Evolutionary conservation across 192 early-diverging fungal genomes (phyloP).

Genomic region (Linnemannia hyalina): DNA sequence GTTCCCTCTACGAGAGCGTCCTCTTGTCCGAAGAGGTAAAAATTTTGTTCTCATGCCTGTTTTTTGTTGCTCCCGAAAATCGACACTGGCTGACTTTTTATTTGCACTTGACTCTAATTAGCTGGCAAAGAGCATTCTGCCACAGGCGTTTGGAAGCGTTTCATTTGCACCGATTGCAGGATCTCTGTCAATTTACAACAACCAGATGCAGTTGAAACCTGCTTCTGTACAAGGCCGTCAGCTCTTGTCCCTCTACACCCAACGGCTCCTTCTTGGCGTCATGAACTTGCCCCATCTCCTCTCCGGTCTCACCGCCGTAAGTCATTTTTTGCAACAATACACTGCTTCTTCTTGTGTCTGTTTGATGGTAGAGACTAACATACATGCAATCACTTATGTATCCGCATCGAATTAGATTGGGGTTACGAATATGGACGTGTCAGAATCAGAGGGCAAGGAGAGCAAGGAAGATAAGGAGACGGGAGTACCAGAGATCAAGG

Average conservation of each 20-base stretch:
- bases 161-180: conserved; percentile 45
- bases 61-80: no score
- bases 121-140: conserved; percentile 47
- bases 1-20: conserved; percentile 48
- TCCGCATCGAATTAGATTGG: conserved; percentile 28
- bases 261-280: conserved; percentile 39
- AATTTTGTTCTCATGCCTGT: no score
- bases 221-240: conserved; percentile 44
- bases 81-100: background rate
- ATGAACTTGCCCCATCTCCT: conserved; percentile 46
- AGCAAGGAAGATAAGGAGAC: background rate
- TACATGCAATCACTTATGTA: background rate
- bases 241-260: conserved; percentile 34
- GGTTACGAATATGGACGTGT: conserved; percentile 17
- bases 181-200: conserved; percentile 52
- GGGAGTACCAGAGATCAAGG: conserved; percentile 29
- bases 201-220: conserved; percentile 51
- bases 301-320: conserved; percentile 30
- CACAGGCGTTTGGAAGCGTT: conserved; percentile 45
- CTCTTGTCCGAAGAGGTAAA: conserved; percentile 49
- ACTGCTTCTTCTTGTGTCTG: background rate
- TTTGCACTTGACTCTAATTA: background rate
- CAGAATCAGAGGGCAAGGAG: conserved; percentile 16
- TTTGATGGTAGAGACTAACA: background rate
- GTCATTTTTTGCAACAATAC: no score